phyloP scores from a whole-genome alignment of 1,284 basidiomycete species.

The Volvariella volvacea region DNA sequence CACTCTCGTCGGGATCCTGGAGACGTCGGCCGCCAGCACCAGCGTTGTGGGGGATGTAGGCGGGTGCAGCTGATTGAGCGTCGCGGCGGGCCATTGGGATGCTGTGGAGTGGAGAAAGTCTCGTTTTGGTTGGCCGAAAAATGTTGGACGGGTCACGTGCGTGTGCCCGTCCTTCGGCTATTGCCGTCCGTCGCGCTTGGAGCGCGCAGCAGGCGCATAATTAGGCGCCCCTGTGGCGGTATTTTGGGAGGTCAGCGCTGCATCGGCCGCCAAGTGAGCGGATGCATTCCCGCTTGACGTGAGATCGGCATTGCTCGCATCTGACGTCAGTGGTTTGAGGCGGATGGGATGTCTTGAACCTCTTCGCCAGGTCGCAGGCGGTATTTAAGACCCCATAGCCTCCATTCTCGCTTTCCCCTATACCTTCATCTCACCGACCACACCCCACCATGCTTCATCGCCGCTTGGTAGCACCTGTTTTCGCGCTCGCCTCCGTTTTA shows the following conservation, averaged over 20 bases:
- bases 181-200: no score
- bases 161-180: no score
- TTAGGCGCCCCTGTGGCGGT: no score
- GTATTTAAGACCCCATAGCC: no score
- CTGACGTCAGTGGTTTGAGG: no score
- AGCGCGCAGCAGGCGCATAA: no score
- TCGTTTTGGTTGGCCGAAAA: conserved; percentile 2
- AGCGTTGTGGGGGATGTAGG: conserved; percentile 42
- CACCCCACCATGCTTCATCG: neutral
- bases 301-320: no score
- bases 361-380: no score
- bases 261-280: no score
- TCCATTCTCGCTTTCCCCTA: conserved; percentile 1
- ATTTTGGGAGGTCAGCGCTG: no score
- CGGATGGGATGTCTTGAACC: no score
- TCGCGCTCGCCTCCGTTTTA: conserved; percentile 9
- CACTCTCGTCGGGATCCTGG: conserved; percentile 52
- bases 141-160: neutral
- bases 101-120: conserved; percentile 4
- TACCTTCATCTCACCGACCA: conserved; percentile 11
- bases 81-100: conserved; percentile 60
- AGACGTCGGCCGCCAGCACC: conserved; percentile 28
- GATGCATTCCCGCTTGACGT: no score
- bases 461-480: conserved; percentile 4
- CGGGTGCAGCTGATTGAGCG: conserved; percentile 44